Conservation (phyloP, 208 protist species). For the Herpetomonas tarakana region DNA sequence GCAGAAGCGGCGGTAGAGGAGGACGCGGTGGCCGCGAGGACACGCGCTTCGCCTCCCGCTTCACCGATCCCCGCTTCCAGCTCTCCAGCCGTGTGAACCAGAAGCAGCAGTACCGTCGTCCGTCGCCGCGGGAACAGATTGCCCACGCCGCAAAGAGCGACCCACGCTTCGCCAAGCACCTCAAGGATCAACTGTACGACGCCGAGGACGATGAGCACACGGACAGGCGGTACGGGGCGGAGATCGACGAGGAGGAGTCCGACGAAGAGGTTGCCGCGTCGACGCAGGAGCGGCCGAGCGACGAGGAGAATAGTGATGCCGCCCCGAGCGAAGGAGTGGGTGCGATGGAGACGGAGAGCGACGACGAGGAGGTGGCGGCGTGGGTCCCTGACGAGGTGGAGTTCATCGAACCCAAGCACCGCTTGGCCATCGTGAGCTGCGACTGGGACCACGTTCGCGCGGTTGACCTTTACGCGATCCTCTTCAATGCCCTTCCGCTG, state of each 20-base stretch:
- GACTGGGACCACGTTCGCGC: constrained; percentile 96
- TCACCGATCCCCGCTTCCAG: constrained; percentile 87
- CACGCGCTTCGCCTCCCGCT: constrained; percentile 72
- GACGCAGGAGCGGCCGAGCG: background rate
- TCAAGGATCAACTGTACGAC: constrained; percentile 17
- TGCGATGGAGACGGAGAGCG: constrained; percentile 16
- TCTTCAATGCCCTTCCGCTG: constrained; percentile 94
- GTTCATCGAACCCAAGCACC: constrained; percentile 65
- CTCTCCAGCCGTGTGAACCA: constrained; percentile 31
- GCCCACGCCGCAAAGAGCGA: constrained; percentile 39
- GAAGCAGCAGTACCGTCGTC: constrained; percentile 2
- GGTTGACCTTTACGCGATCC: constrained; percentile 94
- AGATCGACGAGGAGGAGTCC: constrained; percentile 31
- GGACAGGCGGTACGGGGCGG: background rate
- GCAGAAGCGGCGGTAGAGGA: constrained; percentile 24
- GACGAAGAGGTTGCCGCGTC: constrained; percentile 23
- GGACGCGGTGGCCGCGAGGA: constrained; percentile 29
- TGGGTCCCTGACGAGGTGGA: constrained; percentile 78
- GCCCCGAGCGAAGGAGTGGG: constrained; percentile 24
- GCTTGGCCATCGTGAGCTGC: constrained; percentile 95
- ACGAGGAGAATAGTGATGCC: constrained; percentile 5
- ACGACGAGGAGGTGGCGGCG: constrained; percentile 68
- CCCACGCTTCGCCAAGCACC: constrained; percentile 71
- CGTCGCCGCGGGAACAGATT: constrained; percentile 10
- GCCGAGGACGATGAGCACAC: constrained; percentile 9